Base-by-base conservation (phyloP, 768 basidiomycete genomes). In the Panaeolus cyanescens region DNA sequence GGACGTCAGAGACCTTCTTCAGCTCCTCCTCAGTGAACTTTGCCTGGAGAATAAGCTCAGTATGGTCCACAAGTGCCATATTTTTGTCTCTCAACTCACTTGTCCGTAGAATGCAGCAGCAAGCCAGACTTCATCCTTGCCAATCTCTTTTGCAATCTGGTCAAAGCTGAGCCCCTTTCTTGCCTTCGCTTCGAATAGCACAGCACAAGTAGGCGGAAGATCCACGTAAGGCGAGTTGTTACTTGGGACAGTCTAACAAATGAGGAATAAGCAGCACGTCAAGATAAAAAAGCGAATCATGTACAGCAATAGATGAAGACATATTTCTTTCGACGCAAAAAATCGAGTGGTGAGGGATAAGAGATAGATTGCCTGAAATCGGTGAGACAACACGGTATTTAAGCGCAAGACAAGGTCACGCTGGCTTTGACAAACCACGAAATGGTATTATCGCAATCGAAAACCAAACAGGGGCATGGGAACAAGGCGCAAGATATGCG, bases 51-150 rank as follows among this genome's bases (percentile, higher is more conserved):
- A 17, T 4, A 1, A 9, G n/a, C 30, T 50, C 7, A 25, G n/a
- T 28, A 36, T 30, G 31, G 50, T 42, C 32, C 22, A 54, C 1
- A 54, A 55, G 33, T 13, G 57, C 9, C 8, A 62, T 13, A 3
- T 12, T 5, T 28, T 56, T 36, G 39, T 31, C 37, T 13, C 25
- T 28, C 10, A 5, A 66, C 75, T 20, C 61, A 89, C 90, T 78
- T 93, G 92, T 6, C 88, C 92, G 65, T 92, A 92, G 74, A 94
- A 91, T 54, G 87, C 86, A 5, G 92, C 85, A 3, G 92, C 92
- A 25, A 93, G 80, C 90, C 91, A 94, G 25, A 93, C 81, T 68
- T 94, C 92, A 69, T 92, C 89, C 70, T 82, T 87, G 22, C 82
- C 85, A 57, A 94, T 82, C 6, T 77, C 79, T 60, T 86, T 77